phyloP scores from a whole-genome alignment of 441 rosid genomes.

The Arabidopsis lyrata region DNA sequence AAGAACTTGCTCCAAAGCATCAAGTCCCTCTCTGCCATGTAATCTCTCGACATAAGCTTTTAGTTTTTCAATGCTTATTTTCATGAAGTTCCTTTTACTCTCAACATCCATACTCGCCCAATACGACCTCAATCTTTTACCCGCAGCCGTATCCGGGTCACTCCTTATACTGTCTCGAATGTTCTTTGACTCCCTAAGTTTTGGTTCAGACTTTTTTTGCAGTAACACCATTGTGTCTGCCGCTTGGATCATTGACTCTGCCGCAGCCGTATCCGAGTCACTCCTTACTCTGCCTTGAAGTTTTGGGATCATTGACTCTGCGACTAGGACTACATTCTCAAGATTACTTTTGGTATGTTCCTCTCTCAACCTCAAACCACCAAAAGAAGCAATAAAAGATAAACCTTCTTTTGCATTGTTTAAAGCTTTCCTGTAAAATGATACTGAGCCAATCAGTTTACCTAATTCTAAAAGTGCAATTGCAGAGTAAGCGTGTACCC shows the following conservation, averaged over 20 bases:
- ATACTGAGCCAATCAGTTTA: slow-evolving; percentile 9
- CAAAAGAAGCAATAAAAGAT: not conserved
- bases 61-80: slow-evolving; percentile 19
- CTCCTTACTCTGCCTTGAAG: no score
- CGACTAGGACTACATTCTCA: not conserved
- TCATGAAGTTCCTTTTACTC: slow-evolving; percentile 24
- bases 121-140: slow-evolving; percentile 21
- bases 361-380: not conserved
- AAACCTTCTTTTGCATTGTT: not conserved
- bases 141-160: not conserved
- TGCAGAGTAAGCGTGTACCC: not conserved
- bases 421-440: slow-evolving; percentile 31
- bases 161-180: not conserved
- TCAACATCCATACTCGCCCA: slow-evolving; percentile 34
- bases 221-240: not conserved
- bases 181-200: slow-evolving; percentile 13
- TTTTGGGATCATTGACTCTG: not conserved
- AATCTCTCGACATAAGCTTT: not conserved
- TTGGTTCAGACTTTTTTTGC: not conserved
- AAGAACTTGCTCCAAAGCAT: slow-evolving; percentile 20
- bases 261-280: not conserved
- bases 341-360: not conserved
- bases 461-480: not conserved
- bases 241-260: not conserved
- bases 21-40: slow-evolving; percentile 8